Evolutionary conservation across 768 basidiomycete species (phyloP).

Genomic region (Lenzites betulinus): DNA sequence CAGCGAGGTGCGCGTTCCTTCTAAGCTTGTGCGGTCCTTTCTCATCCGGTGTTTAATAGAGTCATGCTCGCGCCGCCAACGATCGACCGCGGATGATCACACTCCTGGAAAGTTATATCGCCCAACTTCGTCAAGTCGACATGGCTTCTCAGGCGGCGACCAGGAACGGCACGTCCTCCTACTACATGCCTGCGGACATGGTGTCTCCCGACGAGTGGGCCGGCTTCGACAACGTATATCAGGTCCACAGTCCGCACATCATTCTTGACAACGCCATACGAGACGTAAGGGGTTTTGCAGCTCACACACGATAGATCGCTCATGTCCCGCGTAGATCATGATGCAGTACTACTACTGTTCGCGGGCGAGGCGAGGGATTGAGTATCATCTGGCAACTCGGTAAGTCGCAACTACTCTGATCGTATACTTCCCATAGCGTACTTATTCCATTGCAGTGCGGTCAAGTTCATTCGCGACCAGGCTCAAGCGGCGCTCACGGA

Average conservation of each 20-base stretch:
- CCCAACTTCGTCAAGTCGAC: constrained; percentile 52
- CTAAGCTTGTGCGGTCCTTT: not conserved
- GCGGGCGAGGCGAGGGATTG: constrained; percentile 70
- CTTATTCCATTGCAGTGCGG: constrained; percentile 50
- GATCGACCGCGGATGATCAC: constrained; percentile 52
- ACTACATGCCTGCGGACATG: constrained; percentile 68
- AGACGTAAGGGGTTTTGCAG: constrained; percentile 56
- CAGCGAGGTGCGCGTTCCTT: not conserved
- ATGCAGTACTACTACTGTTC: constrained; percentile 89
- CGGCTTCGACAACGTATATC: constrained; percentile 88
- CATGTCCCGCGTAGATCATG: constrained; percentile 61
- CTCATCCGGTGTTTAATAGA: not conserved
- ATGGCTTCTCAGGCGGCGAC: constrained; percentile 34
- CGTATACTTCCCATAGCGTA: not conserved
- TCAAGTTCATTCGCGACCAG: constrained; percentile 88
- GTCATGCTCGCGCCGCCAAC: not conserved
- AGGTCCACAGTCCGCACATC: constrained; percentile 84
- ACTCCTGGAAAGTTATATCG: constrained; percentile 62
- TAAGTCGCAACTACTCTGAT: constrained; percentile 37
- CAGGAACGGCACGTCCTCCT: constrained; percentile 36
- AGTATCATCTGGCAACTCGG: constrained; percentile 89
- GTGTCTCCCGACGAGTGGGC: constrained; percentile 72
- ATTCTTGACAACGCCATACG: constrained; percentile 76
- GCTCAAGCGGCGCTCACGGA: constrained; percentile 49
- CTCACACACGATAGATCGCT: not conserved